Base-by-base conservation (phyloP, 257 asterid genomes). In the Cordia subcordata region DNA sequence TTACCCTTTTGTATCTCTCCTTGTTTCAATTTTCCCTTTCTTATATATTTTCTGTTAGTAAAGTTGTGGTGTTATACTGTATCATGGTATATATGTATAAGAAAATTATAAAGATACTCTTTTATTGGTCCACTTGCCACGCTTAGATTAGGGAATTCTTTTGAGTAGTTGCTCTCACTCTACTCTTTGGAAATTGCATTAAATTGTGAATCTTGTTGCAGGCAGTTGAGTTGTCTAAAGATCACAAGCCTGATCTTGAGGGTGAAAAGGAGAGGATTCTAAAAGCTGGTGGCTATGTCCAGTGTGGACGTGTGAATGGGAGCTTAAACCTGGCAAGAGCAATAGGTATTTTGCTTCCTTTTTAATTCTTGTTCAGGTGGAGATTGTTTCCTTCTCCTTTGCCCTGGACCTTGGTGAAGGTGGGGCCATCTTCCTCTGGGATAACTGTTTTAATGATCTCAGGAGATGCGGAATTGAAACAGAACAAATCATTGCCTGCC, bases 381-480 rank as follows among this genome's bases (percentile, higher is more conserved):
- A 58, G 22, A 3, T 38, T 4, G 11, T 40, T 54, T 44, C 37
- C 16, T 49, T 46, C 22, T 8, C 11, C 32, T 32, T 59, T 46
- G 17, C 42, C 20, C 32, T 39, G 12, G 46, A 10, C 39, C 13
- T 20, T 53, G 14, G 0, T 53, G 18, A 53, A n/a, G 27, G 16
- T 52, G 16, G 37, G 37, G 13, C 11, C 18, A 20, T 12, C 39
- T 58, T 32, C 66, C 57, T 47, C 5, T 57, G 11, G 15, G 22
- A 38, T 65, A 53, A 70, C 53, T 49, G 20, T 53, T 76, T 61
- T 44, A 47, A 53, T 61, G 35, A 51, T 68, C 65, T 68, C 83
- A 91, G 98, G 96, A 50, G 98, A 91, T 69, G 81, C 84, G 94
- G 95, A 91, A 69, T 57, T 91, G 65, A 91, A 91, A 82, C 92